Conservation (phyloP, 2,329 filamentous ascomycete genomes). For the Plenodomus lindquistii region DNA sequence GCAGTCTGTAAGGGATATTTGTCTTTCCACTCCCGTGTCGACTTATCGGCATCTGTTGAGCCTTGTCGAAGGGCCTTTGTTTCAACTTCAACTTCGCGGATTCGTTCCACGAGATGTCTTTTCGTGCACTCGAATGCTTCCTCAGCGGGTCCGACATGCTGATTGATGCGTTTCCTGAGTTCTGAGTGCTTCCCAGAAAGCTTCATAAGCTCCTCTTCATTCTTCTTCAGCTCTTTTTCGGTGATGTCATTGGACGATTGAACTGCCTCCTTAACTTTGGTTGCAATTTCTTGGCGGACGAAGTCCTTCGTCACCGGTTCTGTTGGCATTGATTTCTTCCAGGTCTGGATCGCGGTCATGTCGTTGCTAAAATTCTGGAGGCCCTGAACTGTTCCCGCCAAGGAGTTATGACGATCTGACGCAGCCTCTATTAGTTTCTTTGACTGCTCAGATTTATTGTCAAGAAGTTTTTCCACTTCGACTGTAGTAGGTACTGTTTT, state of each 20-base stretch:
- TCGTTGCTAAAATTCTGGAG: neutral
- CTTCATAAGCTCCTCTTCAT: too few relatives aligned
- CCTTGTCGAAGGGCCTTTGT: neutral
- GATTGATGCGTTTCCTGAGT: too few relatives aligned
- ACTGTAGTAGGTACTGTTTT: too few relatives aligned
- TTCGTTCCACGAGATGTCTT: neutral
- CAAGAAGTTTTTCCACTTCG: neutral
- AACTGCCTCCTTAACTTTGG: neutral
- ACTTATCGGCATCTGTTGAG: too few relatives aligned
- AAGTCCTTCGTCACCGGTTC: neutral
- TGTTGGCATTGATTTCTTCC: neutral
- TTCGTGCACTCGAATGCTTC: neutral
- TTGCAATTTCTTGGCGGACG: neutral
- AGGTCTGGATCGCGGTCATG: neutral
- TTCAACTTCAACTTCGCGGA: neutral
- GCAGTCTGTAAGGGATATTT: neutral
- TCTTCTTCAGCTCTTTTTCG: neutral
- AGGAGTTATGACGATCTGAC: neutral
- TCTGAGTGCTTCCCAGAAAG: too few relatives aligned
- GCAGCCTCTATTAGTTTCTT: neutral
- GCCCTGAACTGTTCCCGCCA: neutral
- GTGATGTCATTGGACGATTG: neutral
- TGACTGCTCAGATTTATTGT: neutral
- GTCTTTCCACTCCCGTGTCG: too few relatives aligned
- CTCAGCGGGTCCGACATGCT: too few relatives aligned